phyloP scores from a whole-genome alignment of 345 rosid species.

The Heritiera littoralis region DNA sequence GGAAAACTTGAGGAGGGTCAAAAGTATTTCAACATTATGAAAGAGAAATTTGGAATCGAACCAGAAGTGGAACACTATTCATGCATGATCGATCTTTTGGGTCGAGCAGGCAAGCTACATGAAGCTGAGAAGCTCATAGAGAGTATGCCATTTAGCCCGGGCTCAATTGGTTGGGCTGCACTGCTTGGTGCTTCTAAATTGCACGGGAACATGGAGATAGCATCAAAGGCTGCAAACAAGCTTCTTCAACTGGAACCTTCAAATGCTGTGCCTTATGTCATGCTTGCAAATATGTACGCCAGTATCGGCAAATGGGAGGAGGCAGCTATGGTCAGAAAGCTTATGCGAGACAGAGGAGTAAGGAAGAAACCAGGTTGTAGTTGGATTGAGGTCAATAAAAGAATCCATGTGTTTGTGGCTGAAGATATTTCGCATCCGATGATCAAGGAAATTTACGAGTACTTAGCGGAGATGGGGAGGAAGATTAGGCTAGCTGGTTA shows the following conservation, averaged over 20 bases:
- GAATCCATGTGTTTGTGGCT: slow-evolving; percentile 71
- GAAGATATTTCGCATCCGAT: slow-evolving; percentile 84
- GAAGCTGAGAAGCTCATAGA: slow-evolving; percentile 80
- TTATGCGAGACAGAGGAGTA: slow-evolving; percentile 73
- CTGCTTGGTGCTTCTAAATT: slow-evolving; percentile 80
- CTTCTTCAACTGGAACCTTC: slow-evolving; percentile 64
- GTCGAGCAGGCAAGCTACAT: slow-evolving; percentile 73
- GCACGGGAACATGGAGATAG: slow-evolving; percentile 66
- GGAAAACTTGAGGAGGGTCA: slow-evolving; percentile 71
- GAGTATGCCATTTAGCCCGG: slow-evolving; percentile 70
- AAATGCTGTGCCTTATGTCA: slow-evolving; percentile 79
- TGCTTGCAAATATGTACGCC: slow-evolving; percentile 79
- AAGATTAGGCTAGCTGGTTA: slow-evolving; percentile 74
- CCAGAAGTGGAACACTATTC: slow-evolving; percentile 72
- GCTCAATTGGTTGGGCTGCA: slow-evolving; percentile 72
- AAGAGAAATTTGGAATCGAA: slow-evolving; percentile 58
- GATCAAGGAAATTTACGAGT: slow-evolving; percentile 58
- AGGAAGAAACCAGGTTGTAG: slow-evolving; percentile 91
- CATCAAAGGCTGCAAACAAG: slow-evolving; percentile 66
- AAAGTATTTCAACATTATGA: slow-evolving; percentile 67
- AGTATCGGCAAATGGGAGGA: slow-evolving; percentile 74
- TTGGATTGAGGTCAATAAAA: slow-evolving; percentile 77
- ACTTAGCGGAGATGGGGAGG: slow-evolving; percentile 60
- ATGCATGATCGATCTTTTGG: slow-evolving; percentile 85
- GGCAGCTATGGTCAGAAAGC: slow-evolving; percentile 58